Percentiles rank a stretch among this genome's conserved stretches.
Evolutionary conservation across 306 rosid genomes (phyloP).

Genomic region (Ceratonia siliqua): DNA sequence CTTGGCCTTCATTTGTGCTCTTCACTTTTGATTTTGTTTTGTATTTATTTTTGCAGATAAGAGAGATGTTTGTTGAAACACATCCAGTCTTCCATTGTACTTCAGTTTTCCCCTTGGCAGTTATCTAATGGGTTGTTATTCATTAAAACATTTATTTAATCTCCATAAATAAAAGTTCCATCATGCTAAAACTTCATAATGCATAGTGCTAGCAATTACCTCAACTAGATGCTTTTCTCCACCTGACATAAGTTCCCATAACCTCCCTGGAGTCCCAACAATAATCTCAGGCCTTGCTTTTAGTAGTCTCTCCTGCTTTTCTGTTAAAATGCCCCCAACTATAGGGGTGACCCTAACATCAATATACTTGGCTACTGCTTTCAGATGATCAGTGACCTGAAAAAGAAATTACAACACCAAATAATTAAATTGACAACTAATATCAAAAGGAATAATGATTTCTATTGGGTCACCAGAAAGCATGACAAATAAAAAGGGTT

Average conservation of each 20-base stretch:
- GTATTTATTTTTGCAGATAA: constrained; percentile 3
- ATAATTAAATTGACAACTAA: constrained; percentile 8
- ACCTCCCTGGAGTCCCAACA: constrained; percentile 97
- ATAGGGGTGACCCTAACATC: constrained; percentile 75
- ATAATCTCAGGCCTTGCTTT: constrained; percentile 81
- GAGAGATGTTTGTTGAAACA: not conserved
- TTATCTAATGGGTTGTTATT: constrained; percentile 3
- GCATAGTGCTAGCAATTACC: constrained; percentile 45
- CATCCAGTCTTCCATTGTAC: constrained; percentile 7
- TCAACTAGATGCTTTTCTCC: constrained; percentile 87
- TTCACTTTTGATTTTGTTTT: not conserved
- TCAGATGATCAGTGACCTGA: constrained; percentile 89
- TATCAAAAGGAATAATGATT: constrained; percentile 3
- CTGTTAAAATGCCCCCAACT: constrained; percentile 92
- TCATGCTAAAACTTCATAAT: constrained; percentile 19
- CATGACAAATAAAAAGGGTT: not conserved
- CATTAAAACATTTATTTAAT: constrained; percentile 21
- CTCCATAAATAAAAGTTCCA: constrained; percentile 7
- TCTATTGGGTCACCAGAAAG: constrained; percentile 5
- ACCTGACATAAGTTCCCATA: constrained; percentile 92
- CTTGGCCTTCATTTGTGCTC: not conserved
- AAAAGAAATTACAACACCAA: constrained; percentile 24
- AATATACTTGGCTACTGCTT: constrained; percentile 61
- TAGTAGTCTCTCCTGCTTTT: constrained; percentile 90
- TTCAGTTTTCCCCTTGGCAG: not conserved